These are phyloP conservation scores for Ophiocordyceps sinensis DNA, from an alignment of 2,329 filamentous ascomycete species.

Conservation along the genomic window DNA sequence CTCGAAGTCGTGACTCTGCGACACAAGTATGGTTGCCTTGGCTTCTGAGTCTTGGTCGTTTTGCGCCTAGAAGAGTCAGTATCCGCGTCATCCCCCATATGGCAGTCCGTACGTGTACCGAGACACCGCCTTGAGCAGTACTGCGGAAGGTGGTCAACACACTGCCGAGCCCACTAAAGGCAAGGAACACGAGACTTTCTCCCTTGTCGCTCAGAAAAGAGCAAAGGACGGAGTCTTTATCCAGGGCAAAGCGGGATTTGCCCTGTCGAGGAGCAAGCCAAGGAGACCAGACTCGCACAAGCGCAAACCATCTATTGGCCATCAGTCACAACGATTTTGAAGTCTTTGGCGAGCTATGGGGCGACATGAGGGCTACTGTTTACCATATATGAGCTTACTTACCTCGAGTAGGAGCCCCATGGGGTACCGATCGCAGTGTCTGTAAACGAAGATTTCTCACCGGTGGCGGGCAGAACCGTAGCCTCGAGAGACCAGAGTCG, in stretches of 20 bases:
- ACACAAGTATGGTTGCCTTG: slow-evolving; percentile 49
- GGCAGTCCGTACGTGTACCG: slow-evolving; percentile 42
- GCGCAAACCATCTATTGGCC: slow-evolving; percentile 54
- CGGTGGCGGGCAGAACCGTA: slow-evolving; percentile 39
- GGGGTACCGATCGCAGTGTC: slow-evolving; percentile 48
- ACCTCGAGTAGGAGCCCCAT: slow-evolving; percentile 40
- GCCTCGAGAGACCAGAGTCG: slow-evolving; percentile 55
- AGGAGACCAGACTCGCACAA: slow-evolving; percentile 65
- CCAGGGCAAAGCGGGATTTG: slow-evolving; percentile 46
- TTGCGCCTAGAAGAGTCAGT: slow-evolving; percentile 27
- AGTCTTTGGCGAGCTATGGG: too few relatives aligned
- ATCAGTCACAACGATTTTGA: neutral
- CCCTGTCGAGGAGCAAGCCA: slow-evolving; percentile 90
- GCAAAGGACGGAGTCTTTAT: slow-evolving; percentile 64
- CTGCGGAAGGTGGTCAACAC: slow-evolving; percentile 56
- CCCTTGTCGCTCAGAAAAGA: slow-evolving; percentile 64
- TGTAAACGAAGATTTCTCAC: slow-evolving; percentile 41
- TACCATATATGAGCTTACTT: slow-evolving; percentile 20
- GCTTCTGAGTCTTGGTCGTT: slow-evolving; percentile 51
- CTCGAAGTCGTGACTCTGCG: slow-evolving; percentile 60
- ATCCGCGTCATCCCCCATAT: neutral
- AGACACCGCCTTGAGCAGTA: slow-evolving; percentile 47
- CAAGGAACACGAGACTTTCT: slow-evolving; percentile 62
- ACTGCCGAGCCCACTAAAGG: slow-evolving; percentile 59
- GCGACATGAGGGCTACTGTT: neutral